Evolutionary conservation across 352 stramenopile genomes (phyloP).

Genomic region (Thalassiosira pacifica): DNA sequence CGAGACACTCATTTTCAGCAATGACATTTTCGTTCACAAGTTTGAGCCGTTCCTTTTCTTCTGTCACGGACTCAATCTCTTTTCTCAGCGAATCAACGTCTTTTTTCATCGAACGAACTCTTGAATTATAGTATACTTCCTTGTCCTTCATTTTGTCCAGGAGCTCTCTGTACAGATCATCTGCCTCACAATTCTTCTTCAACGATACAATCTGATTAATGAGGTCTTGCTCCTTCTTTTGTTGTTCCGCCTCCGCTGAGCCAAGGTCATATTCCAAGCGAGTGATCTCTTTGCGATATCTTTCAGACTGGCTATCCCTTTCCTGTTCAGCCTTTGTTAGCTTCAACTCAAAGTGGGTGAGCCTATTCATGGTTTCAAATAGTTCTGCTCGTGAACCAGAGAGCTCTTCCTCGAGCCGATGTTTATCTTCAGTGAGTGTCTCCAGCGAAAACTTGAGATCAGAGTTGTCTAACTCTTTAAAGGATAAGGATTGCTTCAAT

Average conservation of each 20-base stretch:
- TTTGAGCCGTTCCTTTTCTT: conserved; percentile 25
- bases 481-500: conserved; percentile 40
- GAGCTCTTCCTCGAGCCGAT: conserved; percentile 33
- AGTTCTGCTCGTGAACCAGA: conserved; percentile 35
- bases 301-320: conserved; percentile 37
- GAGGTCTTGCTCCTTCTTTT: conserved; percentile 50
- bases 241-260: conserved; percentile 22
- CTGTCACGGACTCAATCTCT: conserved; percentile 20
- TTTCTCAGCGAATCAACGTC: conserved; percentile 34
- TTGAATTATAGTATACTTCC: conserved; percentile 48
- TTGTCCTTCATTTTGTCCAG: conserved; percentile 57
- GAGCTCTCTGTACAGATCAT: conserved; percentile 49
- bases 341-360: conserved; percentile 55
- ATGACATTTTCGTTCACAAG: conserved; percentile 29
- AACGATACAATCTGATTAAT: conserved; percentile 48
- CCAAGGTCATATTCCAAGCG: conserved; percentile 35
- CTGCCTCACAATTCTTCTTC: conserved; percentile 35
- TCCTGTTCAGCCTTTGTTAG: conserved; percentile 44
- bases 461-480: conserved; percentile 5
- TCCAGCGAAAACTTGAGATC: conserved; percentile 37
- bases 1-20: conserved; percentile 16
- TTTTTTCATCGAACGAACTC: conserved; percentile 33
- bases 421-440: conserved; percentile 34
- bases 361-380: conserved; percentile 31
- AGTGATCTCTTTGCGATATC: conserved; percentile 27